Percentiles rank a stretch among this genome's conserved stretches.
Conservation (phyloP, 2,329 filamentous ascomycete genomes). For the Ophiostoma novo-ulmi region DNA sequence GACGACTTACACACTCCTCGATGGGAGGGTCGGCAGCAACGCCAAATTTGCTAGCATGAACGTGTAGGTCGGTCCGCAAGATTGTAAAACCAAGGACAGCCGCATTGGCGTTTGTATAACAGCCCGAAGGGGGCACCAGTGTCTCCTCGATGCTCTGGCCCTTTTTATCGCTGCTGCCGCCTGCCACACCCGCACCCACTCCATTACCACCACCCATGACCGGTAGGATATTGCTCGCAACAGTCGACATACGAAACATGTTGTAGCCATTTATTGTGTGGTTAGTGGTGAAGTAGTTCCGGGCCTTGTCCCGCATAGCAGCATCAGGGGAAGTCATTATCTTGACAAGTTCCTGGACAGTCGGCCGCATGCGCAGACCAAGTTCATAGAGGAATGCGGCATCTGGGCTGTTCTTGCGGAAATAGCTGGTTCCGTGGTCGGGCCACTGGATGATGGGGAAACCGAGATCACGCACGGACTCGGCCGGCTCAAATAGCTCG, state of each 20-base stretch:
- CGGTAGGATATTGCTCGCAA: conserved; percentile 1
- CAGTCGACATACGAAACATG: conserved; percentile 50
- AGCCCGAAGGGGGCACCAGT: conserved; percentile 67
- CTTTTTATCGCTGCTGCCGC: not conserved
- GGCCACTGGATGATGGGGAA: conserved; percentile 82
- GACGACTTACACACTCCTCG: conserved; percentile 64
- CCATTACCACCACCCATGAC: not conserved
- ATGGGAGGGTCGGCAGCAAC: conserved; percentile 79
- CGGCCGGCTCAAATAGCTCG: conserved; percentile 76
- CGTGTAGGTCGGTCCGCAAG: conserved; percentile 67
- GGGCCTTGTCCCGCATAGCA: conserved; percentile 59
- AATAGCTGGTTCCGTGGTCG: conserved; percentile 57
- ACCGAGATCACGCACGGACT: conserved; percentile 61
- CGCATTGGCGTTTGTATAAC: conserved; percentile 75
- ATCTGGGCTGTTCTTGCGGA: conserved; percentile 63
- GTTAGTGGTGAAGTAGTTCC: conserved; percentile 78
- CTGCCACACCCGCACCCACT: not conserved
- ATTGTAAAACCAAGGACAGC: conserved; percentile 76
- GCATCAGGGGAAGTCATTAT: conserved; percentile 65
- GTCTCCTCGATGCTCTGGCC: conserved; percentile 38
- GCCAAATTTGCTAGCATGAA: conserved; percentile 78
- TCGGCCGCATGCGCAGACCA: conserved; percentile 67
- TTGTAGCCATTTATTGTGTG: conserved; percentile 73
- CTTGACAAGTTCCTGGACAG: conserved; percentile 66
- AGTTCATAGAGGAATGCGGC: conserved; percentile 67